Conservation (phyloP, 176 grass and related monocot genomes). For the Hordeum vulgare region MorexV3_pseudomolecules_assembly NC_058519.1:623585893-623586392, state of each 20-base stretch:
- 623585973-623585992: slow-evolving; percentile 64
- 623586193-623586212: slow-evolving; percentile 63
- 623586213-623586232: slow-evolving; percentile 53
- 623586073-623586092: slow-evolving; percentile 70
- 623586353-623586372: no score
- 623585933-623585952: slow-evolving; percentile 77
- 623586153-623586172: slow-evolving; percentile 66
- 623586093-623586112: slow-evolving; percentile 84
- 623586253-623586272: slow-evolving; percentile 59
- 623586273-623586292: no score
- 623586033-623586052: slow-evolving; percentile 63
- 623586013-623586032: slow-evolving; percentile 76
- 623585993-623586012: slow-evolving; percentile 60
- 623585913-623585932: slow-evolving; percentile 79
- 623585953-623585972: slow-evolving; percentile 63
- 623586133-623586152: slow-evolving; percentile 58
- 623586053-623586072: slow-evolving; percentile 62
- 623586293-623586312: no score
- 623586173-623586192: slow-evolving; percentile 59
- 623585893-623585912: slow-evolving; percentile 78
- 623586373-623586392: no score
- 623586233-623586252: slow-evolving; percentile 65
- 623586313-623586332: no score
- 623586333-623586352: no score
- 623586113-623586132: slow-evolving; percentile 71